Base-by-base conservation (phyloP, 176 grass and related monocot genomes). In the Poa annua region DNA sequence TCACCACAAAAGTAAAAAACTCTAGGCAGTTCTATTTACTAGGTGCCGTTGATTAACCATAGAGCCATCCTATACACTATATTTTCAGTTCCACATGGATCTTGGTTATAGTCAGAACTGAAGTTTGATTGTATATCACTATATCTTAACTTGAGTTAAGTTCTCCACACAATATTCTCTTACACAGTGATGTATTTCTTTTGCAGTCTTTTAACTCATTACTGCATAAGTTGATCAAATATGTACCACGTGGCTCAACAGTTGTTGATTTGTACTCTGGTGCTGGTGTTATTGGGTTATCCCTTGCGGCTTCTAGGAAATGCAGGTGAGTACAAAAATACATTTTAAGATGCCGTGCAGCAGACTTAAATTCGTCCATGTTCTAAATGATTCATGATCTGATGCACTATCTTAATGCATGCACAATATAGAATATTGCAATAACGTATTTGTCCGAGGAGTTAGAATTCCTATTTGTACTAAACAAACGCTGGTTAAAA, bases 211-310 rank as follows among this genome's bases (percentile, higher is more conserved):
- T 98, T 88, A 93, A 91, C 75, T 89, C 91, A 17, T 85, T 98
- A 78, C 68, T 98, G 53, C 88, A 92, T 83, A 98, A 85, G 88
- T 61, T 98, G 81, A 78, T 93, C 82, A 98, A 95, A 79, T 95
- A 98, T 88, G 91, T 98, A 22, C 89, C 96, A 42, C 88, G 86
- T 70, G 91, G 92, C 42, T 98, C 96, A 86, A 90, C 96, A 76
- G 92, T 98, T 85, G 92, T 98, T 88, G 96, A 98, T 88, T 85
- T 98, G 85, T 98, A 95, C 75, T 84, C 96, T 54, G 92, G 96
- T 78, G 91, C 90, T 83, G 92, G 96, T 70, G 88, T 93, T 79
- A 98, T 98, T 83, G 96, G 96, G 26, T 78, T 95, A 88, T 91
- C 96, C 16, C 62, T 98, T 53, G 90, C 86, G 77, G 92, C 90